Conservation (phyloP, 176 grass and related monocot species). For the Rhipidocladum racemiflorum region DNA sequence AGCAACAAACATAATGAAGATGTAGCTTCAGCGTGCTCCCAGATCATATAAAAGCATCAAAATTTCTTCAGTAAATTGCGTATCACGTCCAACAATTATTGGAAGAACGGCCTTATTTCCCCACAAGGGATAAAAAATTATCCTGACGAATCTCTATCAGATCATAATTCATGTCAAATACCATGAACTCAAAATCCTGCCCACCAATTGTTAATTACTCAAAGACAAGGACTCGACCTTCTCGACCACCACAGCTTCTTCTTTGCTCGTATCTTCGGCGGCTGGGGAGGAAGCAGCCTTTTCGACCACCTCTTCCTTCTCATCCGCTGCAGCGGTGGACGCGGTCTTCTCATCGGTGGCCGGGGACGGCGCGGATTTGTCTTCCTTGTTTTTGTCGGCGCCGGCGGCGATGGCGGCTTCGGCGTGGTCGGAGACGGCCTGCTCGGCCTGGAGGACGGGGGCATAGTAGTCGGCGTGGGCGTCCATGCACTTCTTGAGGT, state of each 20-base stretch:
- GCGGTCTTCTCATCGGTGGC: background rate
- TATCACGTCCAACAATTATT: conserved; percentile 26
- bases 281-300: background rate
- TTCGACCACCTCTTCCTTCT: background rate
- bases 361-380: background rate
- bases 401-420: background rate
- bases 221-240: conserved; percentile 29
- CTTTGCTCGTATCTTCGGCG: background rate
- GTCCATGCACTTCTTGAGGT: conserved; percentile 86
- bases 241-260: conserved; percentile 5
- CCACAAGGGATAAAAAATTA: conserved; percentile 20
- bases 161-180: background rate
- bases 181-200: conserved; percentile 11
- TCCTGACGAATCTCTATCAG: background rate
- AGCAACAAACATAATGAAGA: background rate
- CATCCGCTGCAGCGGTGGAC: background rate
- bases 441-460: conserved; percentile 53
- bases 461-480: conserved; percentile 78
- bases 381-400: background rate
- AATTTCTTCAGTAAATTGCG: conserved; percentile 13
- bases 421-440: conserved; percentile 29
- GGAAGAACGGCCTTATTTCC: conserved; percentile 23
- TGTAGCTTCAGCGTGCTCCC: background rate
- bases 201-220: conserved; percentile 20
- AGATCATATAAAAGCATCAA: background rate